A percentile compares a stretch with the other conserved stretches of the same genome.
Conservation (phyloP, 352 stramenopile species). For the Pythium pectinolyticum region DNA sequence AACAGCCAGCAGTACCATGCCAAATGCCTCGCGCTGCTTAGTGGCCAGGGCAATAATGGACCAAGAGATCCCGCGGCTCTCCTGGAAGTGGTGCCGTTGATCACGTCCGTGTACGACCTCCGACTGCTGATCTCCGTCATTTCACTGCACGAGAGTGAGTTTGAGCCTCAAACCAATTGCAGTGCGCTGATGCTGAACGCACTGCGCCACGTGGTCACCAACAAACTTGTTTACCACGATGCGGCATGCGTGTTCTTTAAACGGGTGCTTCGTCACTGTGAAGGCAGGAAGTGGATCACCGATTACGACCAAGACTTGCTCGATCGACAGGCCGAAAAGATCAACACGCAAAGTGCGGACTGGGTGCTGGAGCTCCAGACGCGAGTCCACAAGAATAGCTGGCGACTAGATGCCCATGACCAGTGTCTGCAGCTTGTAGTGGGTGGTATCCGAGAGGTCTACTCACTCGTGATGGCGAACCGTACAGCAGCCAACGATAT, state of each 20-base stretch:
- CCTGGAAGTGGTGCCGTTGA: conserved; percentile 24
- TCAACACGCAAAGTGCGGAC: conserved; percentile 37
- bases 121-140: conserved; percentile 29
- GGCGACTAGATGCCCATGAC: conserved; percentile 10
- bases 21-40: conserved; percentile 4
- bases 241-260: conserved; percentile 36
- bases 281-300: conserved; percentile 16
- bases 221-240: conserved; percentile 39
- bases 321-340: conserved; percentile 35
- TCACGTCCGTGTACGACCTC: conserved; percentile 42
- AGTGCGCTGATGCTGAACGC: conserved; percentile 21
- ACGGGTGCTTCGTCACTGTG: conserved; percentile 30
- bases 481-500: neutral
- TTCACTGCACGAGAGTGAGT: neutral
- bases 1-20: conserved; percentile 14
- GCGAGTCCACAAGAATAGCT: conserved; percentile 10
- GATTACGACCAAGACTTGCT: conserved; percentile 26
- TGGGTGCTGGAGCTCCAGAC: conserved; percentile 13
- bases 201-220: conserved; percentile 29
- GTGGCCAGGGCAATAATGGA: neutral
- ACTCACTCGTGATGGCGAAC: conserved; percentile 10
- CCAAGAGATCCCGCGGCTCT: conserved; percentile 10
- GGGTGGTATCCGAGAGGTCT: neutral
- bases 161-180: neutral
- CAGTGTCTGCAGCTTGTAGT: neutral